Percentiles rank a stretch among this genome's conserved stretches.
phyloP scores from a whole-genome alignment of 352 stramenopile species.

The Pythium monospermum region DNA sequence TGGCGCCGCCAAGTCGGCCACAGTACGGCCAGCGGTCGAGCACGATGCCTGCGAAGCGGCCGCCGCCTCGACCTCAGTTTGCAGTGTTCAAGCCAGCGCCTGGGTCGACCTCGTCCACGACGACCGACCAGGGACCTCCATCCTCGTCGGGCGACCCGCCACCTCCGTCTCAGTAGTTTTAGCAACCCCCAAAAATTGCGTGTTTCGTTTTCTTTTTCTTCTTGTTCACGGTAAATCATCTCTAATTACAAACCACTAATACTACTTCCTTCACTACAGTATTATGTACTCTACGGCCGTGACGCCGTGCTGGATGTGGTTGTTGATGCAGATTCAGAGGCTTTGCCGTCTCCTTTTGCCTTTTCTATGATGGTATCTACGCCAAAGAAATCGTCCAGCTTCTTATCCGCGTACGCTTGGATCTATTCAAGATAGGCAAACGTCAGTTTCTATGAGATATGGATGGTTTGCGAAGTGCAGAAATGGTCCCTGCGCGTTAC shows the following conservation, averaged over 20 bases:
- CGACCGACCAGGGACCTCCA: constrained; percentile 10
- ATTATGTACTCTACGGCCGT: no score
- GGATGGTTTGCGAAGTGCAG: neutral
- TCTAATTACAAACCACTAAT: no score
- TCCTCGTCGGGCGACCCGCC: constrained; percentile 13
- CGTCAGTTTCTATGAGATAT: constrained; percentile 5
- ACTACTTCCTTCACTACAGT: no score
- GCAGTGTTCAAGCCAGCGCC: constrained; percentile 80
- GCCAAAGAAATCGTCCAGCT: constrained; percentile 85
- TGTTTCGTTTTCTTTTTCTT: no score
- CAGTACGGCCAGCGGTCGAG: constrained; percentile 30
- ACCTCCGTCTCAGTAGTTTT: constrained; percentile 5
- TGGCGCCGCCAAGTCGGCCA: constrained; percentile 58
- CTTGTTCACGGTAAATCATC: no score
- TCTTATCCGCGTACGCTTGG: constrained; percentile 73
- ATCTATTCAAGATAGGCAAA: constrained; percentile 25
- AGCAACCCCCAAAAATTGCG: neutral
- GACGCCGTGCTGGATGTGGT: no score
- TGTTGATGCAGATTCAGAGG: no score
- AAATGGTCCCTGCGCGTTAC: constrained; percentile 28
- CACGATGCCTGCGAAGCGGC: constrained; percentile 30
- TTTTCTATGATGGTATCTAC: constrained; percentile 60
- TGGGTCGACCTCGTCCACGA: constrained; percentile 18
- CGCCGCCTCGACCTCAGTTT: constrained; percentile 75
- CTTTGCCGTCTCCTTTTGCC: no score